Percentiles rank a stretch among this genome's conserved stretches.
phyloP scores from a whole-genome alignment of 2,329 filamentous ascomycete genomes.

The Hirsutella thompsonii region DNA sequence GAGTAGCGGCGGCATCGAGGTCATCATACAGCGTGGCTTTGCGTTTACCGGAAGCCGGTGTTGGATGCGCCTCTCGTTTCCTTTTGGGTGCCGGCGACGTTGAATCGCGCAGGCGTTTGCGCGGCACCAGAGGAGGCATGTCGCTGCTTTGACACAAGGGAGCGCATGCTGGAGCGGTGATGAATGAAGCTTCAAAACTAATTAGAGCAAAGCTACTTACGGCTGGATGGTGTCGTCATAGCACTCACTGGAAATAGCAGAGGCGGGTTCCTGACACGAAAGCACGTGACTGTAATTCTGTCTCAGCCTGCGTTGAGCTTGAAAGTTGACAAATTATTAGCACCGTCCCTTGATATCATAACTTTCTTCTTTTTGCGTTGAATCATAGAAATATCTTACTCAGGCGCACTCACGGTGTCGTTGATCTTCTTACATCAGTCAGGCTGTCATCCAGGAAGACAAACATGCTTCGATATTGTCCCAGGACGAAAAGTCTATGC shows the following conservation, averaged over 20 bases:
- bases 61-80: slow-evolving; percentile 8
- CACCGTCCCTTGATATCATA: no score
- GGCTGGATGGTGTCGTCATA: not conserved
- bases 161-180: slow-evolving; percentile 5
- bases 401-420: no score
- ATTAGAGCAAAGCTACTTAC: no score
- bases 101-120: slow-evolving; percentile 46
- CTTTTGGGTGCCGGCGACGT: slow-evolving; percentile 16
- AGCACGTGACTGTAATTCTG: slow-evolving; percentile 12
- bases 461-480: not conserved
- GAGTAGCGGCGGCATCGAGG: slow-evolving; percentile 36
- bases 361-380: no score
- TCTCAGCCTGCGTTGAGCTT: no score
- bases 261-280: slow-evolving; percentile 10
- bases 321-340: not conserved
- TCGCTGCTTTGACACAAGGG: not conserved
- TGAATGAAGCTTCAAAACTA: not conserved
- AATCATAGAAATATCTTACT: no score
- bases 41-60: slow-evolving; percentile 15
- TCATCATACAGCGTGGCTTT: slow-evolving; percentile 50
- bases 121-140: slow-evolving; percentile 58
- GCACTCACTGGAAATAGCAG: no score
- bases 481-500: not conserved
- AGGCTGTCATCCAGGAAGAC: no score
- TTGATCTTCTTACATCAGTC: no score